These are phyloP conservation scores for Oenanthe javanica DNA, from an alignment of 140 eudicot genomes.

Conservation along the genomic window DNA sequence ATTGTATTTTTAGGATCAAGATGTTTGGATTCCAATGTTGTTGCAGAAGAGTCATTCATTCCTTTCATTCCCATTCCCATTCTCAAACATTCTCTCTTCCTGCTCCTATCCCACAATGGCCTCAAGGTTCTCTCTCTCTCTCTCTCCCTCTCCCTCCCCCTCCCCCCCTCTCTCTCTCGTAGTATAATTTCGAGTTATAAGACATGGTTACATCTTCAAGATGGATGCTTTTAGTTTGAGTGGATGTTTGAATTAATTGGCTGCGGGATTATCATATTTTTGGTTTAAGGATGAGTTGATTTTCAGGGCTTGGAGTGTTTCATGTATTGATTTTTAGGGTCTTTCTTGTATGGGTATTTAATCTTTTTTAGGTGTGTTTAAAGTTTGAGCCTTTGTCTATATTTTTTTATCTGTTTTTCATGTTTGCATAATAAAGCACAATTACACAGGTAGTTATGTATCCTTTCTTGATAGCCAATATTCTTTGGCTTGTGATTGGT, in stretches of 20 bases:
- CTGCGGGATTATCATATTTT: not conserved
- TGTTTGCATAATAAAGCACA: not conserved
- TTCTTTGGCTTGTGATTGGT: not conserved
- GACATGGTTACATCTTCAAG: not conserved
- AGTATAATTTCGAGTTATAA: not conserved
- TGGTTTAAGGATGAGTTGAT: not conserved
- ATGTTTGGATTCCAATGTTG: slow-evolving; percentile 51
- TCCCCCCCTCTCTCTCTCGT: too few species aligned
- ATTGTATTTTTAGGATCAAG: not conserved
- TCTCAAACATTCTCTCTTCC: slow-evolving; percentile 50
- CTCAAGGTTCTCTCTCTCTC: slow-evolving; percentile 14
- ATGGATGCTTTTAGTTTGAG: not conserved
- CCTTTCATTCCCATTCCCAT: slow-evolving; percentile 24
- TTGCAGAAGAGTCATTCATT: slow-evolving; percentile 42
- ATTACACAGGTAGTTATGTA: not conserved
- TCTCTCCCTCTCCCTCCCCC: not conserved
- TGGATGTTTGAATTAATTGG: not conserved
- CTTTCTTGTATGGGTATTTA: not conserved
- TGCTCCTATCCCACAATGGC: slow-evolving; percentile 86
- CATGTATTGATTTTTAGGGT: slow-evolving; percentile 1
- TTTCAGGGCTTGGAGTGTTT: not conserved
- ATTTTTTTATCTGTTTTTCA: not conserved
- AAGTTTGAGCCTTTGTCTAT: not conserved
- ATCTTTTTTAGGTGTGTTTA: not conserved
- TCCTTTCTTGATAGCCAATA: not conserved